Conservation (phyloP, 2,329 filamentous ascomycete genomes). For the Chrysosporium keratinophilum region DNA sequence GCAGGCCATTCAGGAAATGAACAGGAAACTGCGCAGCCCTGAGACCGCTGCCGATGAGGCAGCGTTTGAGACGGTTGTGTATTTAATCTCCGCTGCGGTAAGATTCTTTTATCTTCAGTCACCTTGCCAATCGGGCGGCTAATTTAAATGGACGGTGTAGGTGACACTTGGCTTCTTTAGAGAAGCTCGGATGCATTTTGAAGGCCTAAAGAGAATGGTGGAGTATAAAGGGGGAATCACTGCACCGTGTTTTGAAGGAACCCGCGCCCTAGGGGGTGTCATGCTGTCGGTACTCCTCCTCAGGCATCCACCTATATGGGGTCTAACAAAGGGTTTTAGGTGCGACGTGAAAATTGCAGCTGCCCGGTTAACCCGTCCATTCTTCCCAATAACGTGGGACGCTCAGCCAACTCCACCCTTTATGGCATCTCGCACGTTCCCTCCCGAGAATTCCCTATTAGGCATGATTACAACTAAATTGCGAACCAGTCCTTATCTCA, state of each 20-base stretch:
- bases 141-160: slow-evolving; percentile 15
- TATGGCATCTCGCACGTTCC: slow-evolving; percentile 24
- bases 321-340: slow-evolving; percentile 16
- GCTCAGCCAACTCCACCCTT: slow-evolving; percentile 23
- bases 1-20: slow-evolving; percentile 28
- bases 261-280: slow-evolving; percentile 23
- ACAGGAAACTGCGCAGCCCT: slow-evolving; percentile 25
- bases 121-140: background rate
- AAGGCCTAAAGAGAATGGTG: slow-evolving; percentile 31
- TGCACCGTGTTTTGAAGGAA: slow-evolving; percentile 20
- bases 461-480: slow-evolving; percentile 23
- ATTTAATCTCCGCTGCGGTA: slow-evolving; percentile 30
- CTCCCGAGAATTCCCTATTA: slow-evolving; percentile 21
- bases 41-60: slow-evolving; percentile 20
- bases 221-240: slow-evolving; percentile 29
- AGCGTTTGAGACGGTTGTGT: slow-evolving; percentile 31
- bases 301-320: background rate
- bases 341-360: slow-evolving; percentile 29
- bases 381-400: slow-evolving; percentile 28
- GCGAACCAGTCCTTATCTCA: slow-evolving; percentile 23
- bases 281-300: slow-evolving; percentile 22
- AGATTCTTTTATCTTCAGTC: background rate
- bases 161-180: slow-evolving; percentile 31
- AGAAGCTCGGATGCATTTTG: slow-evolving; percentile 32
- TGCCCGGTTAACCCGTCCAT: slow-evolving; percentile 27